Base-by-base conservation (phyloP, 495 filamentous ascomycete genomes). In the Penicillium parvum region DNA sequence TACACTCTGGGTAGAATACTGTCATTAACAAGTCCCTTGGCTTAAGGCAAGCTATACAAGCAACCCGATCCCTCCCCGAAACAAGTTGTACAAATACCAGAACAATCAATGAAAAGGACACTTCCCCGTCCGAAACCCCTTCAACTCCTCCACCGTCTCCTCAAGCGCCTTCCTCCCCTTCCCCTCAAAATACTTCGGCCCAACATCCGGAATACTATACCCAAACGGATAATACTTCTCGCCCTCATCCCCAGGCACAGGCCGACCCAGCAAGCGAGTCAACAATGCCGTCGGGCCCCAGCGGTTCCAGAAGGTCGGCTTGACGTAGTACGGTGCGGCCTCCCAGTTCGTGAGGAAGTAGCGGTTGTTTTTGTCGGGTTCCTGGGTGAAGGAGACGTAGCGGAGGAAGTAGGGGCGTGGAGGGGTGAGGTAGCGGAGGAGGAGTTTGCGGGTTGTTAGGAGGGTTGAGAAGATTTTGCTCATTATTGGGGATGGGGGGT, bases 201-300 rank as follows among this genome's bases (percentile, higher is more conserved):
- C 83, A 25, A 85, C 50, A 26, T 85, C 76, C 18, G 68, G 49
- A 16, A 81, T 67, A 17, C 63, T 36, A 55, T 81, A 86, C 0
- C 83, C 82, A 10, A 73, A 30, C 0, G 83, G 81, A 58, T 71
- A 69, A 52, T 75, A 83, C 50, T 68, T 71, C 9, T 73, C 60
- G 1, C 76, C 78, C 32, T 74, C 60, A 32, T 81, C 76, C 9
- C 82, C 83, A 0, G 82, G 83, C 10, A 83, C 42, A 35, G 79
- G 77, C 5, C 67, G 66, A 0, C 82, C 80, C 32, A 76, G 55
- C 0, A 68, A 25, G 67, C 82, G 71, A 11, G 70, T 65, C 10
- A 75, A 33, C 73, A 67, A 79, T 1, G 77, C 80, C 3, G 34
- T 36, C 1, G 72, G 77, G 0, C 77, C 74, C 75, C 77, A 85